Percentiles rank a stretch among this genome's conserved stretches.
These are phyloP conservation scores for Sphaerobolus stellatus DNA, from an alignment of 1,284 basidiomycete species.

Conservation along the genomic window DNA sequence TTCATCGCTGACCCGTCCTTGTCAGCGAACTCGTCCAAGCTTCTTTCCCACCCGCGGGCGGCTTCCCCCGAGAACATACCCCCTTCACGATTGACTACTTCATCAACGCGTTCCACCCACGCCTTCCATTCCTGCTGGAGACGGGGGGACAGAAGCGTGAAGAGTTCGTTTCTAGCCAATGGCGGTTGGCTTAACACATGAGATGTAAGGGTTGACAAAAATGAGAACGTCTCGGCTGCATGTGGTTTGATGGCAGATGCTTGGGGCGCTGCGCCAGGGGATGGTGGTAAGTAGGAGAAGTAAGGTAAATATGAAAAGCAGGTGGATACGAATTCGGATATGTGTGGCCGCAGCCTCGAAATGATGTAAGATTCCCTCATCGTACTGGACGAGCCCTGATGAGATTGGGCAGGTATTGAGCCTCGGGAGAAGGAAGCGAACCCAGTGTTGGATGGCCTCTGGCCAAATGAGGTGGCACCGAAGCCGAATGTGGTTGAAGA, in stretches of 20 bases:
- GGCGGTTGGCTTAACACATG: constrained; percentile 67
- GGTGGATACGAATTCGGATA: constrained; percentile 70
- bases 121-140: constrained; percentile 70
- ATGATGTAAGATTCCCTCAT: constrained; percentile 80
- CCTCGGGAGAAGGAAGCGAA: constrained; percentile 19
- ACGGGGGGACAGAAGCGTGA: constrained; percentile 56
- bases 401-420: constrained; percentile 23
- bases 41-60: constrained; percentile 64
- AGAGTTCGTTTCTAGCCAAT: constrained; percentile 58
- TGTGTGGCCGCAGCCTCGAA: constrained; percentile 69
- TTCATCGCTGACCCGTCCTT: constrained; percentile 40
- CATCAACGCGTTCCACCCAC: constrained; percentile 70
- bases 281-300: constrained; percentile 58
- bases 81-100: constrained; percentile 65
- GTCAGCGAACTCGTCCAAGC: constrained; percentile 60
- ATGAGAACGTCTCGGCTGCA: constrained; percentile 69
- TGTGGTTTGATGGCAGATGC: constrained; percentile 52
- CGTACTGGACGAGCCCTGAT: constrained; percentile 30
- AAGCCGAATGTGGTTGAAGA: constrained; percentile 24
- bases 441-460: constrained; percentile 19
- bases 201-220: constrained; percentile 64
- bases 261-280: constrained; percentile 30
- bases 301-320: constrained; percentile 79
- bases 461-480: constrained; percentile 21
- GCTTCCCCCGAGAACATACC: constrained; percentile 76